Evolutionary conservation across 2,329 filamentous ascomycete species (phyloP).

Genomic region (Ceratocystis lukuohia): DNA sequence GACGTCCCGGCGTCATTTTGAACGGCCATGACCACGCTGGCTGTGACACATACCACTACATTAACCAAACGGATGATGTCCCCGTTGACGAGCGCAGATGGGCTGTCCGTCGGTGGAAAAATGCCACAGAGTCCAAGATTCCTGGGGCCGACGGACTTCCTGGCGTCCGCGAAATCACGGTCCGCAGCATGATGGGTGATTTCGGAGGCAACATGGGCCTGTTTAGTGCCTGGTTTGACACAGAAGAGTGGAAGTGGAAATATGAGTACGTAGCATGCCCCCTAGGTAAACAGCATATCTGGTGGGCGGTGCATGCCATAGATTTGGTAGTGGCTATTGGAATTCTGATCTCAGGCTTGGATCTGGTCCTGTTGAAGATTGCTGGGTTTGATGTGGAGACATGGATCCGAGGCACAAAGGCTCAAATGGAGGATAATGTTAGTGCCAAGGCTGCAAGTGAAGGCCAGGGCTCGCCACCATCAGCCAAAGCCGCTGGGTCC

Average conservation of each 20-base stretch:
- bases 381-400: conserved; percentile 15
- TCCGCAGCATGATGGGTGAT: conserved; percentile 96
- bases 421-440: background rate
- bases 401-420: conserved; percentile 2
- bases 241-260: conserved; percentile 57
- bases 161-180: conserved; percentile 75
- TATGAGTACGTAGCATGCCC: conserved; percentile 68
- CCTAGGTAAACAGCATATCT: conserved; percentile 76
- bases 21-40: conserved; percentile 94
- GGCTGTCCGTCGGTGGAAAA: conserved; percentile 37
- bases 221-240: conserved; percentile 80
- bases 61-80: conserved; percentile 46
- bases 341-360: conserved; percentile 4
- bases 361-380: conserved; percentile 1
- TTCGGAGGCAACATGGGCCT: conserved; percentile 87
- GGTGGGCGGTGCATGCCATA: conserved; percentile 48
- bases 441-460: background rate
- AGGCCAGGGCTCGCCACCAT: background rate
- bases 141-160: conserved; percentile 35
- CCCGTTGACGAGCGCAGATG: conserved; percentile 33
- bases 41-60: conserved; percentile 77
- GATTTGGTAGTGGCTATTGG: conserved; percentile 8
- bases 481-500: background rate
- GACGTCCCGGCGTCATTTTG: conserved; percentile 64
- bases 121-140: conserved; percentile 32